Base-by-base conservation (phyloP, 495 filamentous ascomycete species). In the Penicillium simplicissimum region DNA sequence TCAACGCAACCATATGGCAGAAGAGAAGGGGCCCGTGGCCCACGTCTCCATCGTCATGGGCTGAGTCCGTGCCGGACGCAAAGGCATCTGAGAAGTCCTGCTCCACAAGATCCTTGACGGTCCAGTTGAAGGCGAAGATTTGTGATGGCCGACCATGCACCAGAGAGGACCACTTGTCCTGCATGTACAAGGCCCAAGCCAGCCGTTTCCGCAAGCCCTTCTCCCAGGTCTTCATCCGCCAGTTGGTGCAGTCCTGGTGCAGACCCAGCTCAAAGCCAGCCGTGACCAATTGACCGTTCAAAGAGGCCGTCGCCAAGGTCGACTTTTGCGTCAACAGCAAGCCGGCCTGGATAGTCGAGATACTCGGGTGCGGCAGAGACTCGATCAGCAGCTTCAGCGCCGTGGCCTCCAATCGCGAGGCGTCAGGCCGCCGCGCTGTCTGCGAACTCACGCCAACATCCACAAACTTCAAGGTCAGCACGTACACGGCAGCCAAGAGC, bases 341-440 rank as follows among this genome's bases (percentile, higher is more conserved):
- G 10, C 94, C 95, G 4, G 92, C 93, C 72, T 98, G 95, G 33
- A 98, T 85, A 3, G 93, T 95, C 15, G 94, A 93, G n/a, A 97
- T 82, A 62, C 94, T 96, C 3, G 95, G 91, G 62, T 88, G 81
- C 58, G 89, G 87, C 74, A 97, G 86, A 48, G 91, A 90, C 57
- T 90, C 86, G 3, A 84, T 85, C 49, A 97, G 79, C 34, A 89
- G 83, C 51, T 85, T 85, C 61, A 88, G 81, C 36, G 93, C 90
- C 33, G 92, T 79, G 61, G 88, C 84, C 76, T 97, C 94, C 38
- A 97, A 78, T 60, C 87, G 85, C 37, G 79, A 76, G 49, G 90
- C 79, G 74, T 97, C 90, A 8, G 93, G 91, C 59, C 87, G 85
- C 33, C 87, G 85, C 6, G 82, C 78, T 14, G 78, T 72, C 38